Conservation (phyloP, 129 eudicot genomes). For the Escallonia herrerae region DNA sequence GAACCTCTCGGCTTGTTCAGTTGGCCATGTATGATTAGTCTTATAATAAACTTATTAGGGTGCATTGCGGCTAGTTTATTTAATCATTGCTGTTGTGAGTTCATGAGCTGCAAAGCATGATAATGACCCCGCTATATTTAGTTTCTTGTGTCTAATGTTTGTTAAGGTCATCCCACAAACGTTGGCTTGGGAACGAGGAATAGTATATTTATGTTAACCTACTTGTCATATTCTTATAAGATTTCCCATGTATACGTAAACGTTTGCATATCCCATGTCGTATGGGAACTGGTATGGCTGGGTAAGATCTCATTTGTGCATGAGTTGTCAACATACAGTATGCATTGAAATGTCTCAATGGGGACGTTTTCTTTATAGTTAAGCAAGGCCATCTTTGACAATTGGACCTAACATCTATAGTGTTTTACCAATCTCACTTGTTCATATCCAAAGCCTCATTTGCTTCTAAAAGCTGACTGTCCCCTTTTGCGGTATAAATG, state of each 20-base stretch:
- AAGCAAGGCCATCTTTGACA: no score
- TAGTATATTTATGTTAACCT: neutral
- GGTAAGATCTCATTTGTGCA: no score
- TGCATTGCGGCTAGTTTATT: neutral
- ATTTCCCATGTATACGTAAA: neutral
- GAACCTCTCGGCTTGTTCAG: neutral
- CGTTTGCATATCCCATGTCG: neutral
- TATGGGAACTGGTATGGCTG: no score
- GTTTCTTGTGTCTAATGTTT: neutral
- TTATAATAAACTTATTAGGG: neutral
- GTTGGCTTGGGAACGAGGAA: neutral
- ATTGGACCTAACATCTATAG: no score
- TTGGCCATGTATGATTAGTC: neutral
- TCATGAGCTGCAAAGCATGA: constrained; percentile 7
- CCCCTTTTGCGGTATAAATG: no score
- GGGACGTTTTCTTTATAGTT: no score
- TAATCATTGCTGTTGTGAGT: neutral
- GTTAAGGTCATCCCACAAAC: neutral
- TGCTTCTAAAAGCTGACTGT: no score
- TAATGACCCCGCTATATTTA: neutral
- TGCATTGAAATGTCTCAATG: no score
- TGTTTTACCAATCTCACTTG: no score
- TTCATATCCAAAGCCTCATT: no score
- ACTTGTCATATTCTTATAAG: neutral
- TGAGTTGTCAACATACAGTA: no score